Evolutionary conservation across 345 rosid genomes (phyloP).

Genomic region (Stellera chamaejasme): DNA sequence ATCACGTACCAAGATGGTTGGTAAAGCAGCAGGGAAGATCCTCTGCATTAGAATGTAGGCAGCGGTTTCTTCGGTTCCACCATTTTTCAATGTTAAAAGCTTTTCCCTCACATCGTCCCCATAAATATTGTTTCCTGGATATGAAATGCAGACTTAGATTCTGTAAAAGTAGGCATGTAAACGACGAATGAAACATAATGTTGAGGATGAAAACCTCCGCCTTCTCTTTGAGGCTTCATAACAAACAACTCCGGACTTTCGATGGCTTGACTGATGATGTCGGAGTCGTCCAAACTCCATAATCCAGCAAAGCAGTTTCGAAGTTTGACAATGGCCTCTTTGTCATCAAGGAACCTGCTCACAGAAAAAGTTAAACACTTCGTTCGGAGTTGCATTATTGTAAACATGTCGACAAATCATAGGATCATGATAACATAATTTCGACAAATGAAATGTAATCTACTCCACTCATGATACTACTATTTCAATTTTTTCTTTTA

Average conservation of each 20-base stretch:
- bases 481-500: too few relatives aligned
- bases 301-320: conserved; percentile 86
- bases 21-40: conserved; percentile 68
- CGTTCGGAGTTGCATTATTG: neutral
- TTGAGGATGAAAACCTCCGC: conserved; percentile 58
- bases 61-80: conserved; percentile 61
- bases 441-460: too few relatives aligned
- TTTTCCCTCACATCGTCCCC: conserved; percentile 70
- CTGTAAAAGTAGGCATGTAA: neutral
- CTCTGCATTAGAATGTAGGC: conserved; percentile 98
- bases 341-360: conserved; percentile 63
- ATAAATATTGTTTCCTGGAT: conserved; percentile 74
- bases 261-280: conserved; percentile 55
- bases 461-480: too few relatives aligned
- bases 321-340: conserved; percentile 70
- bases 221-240: conserved; percentile 99
- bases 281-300: conserved; percentile 86
- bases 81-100: conserved; percentile 60
- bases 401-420: too few relatives aligned
- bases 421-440: too few relatives aligned
- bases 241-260: conserved; percentile 66
- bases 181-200: neutral
- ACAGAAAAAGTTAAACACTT: neutral
- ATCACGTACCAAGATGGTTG: conserved; percentile 59
- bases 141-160: neutral